Base-by-base conservation (phyloP, 306 rosid species). In the Pterocarpus macrocarpus region DNA sequence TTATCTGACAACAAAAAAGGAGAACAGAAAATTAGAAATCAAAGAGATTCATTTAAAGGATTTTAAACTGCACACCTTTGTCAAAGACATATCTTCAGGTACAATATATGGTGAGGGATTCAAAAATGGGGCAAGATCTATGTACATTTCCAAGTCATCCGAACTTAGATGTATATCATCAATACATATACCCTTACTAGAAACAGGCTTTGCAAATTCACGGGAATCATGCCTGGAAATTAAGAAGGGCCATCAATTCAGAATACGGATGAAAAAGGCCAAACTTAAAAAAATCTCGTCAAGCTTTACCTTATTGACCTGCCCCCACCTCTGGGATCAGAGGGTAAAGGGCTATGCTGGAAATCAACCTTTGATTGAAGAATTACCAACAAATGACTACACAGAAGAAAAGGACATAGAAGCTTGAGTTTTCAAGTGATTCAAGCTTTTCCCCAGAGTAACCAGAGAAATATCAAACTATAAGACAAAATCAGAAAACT, bases 81-180 rank as follows among this genome's bases (percentile, higher is more conserved):
- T 83, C 91, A 93, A 75, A 79, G 97, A 95, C 98, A 95, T 95
- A 76, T 95, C 98, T 81, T 95, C 98, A 3, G 99, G 98, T 57
- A 95, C 97, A 69, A 95, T 86, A 83, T 93, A 93, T 2, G 98
- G 98, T 56, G 98, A 93, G 2, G 98, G 99, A 76, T 95, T 95
- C 86, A 95, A 78, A 88, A 86, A 95, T 34, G 97, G 98, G 52
- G 90, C 89, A 64, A 95, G 97, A 87, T 95, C 98, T 53, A 95
- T 87, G 94, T 90, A 95, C 99, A 93, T 95, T 88, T 93, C 98
- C 80, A 91, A 71, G 93, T 95, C 99, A 69, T 95, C 99, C 69
- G 97, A 85, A 80, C 89, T 91, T 30, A 91, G 89, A 86, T 87
- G 87, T 86, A 95, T 86, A 87, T 93, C 98, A 68, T 89, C 89